Base-by-base conservation (phyloP, 2,329 filamentous ascomycete genomes). In the Ophiostoma quercus region DNA sequence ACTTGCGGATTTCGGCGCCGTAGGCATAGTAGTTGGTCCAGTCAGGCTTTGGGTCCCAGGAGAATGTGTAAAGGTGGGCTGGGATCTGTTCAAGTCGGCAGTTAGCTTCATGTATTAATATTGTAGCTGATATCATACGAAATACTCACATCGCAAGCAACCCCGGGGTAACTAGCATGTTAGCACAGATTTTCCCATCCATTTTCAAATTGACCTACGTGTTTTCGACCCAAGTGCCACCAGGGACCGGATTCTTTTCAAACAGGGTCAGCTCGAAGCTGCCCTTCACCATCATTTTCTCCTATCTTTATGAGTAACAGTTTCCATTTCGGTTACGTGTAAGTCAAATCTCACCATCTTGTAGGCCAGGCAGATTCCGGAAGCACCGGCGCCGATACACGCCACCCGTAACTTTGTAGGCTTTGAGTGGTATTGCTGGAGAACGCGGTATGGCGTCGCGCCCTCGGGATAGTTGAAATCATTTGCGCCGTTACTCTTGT, bases 181-280 rank as follows among this genome's bases (percentile, higher is more conserved):
- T n/a, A 57, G 51, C 51, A 3, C 7, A 3, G 8, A 22, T 54
- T 22, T 12, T 16, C 11, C 25, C 9, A 12, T 25, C 25, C 3
- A 25, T 29, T n/a, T 14, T 14, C 3, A 12, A 9, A 29, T 2
- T 4, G 12, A 57, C 51, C 9, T 25, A 81, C 69, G 77, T 77
- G 74, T 85, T 85, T 74, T 85, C 83, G 51, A 76, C 82, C 84
- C 83, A 85, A 2, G 84, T 85, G 2, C 84, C 84, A 2, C 78
- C 78, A 1, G 84, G 75, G 39, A 80, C 79, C 1, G 76, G 68
- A 71, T 84, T 84, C 75, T 84, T 84, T 73, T 85, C 83, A 71
- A 82, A 84, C 3, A 84, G 54, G 11, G 51, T 67, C 47, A 73
- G 69, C 67, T 70, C 66, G 51, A 79, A 82, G 71, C 82, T 80